Conservation (phyloP, 2,329 filamentous ascomycete genomes). For the Tolypocladium inflatum region DNA sequence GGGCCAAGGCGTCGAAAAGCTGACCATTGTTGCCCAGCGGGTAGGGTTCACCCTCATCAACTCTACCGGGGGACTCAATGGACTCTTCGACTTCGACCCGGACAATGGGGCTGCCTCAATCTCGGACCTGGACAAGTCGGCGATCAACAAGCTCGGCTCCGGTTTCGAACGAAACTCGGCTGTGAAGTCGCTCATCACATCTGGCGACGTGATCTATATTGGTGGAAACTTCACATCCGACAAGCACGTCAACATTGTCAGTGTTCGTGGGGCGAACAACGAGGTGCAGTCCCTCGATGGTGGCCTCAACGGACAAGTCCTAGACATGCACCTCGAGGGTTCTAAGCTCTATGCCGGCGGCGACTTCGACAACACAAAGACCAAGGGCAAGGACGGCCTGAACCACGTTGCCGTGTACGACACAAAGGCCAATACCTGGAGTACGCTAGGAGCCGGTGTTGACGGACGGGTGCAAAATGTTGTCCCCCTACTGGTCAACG, state of each 20-base stretch:
- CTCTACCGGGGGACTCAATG: conserved; percentile 74
- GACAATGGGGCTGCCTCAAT: conserved; percentile 38
- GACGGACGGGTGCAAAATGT: conserved; percentile 68
- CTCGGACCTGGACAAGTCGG: conserved; percentile 58
- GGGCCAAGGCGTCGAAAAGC: conserved; percentile 48
- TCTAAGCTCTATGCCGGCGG: conserved; percentile 72
- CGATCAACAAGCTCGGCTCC: conserved; percentile 67
- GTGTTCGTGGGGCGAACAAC: conserved; percentile 51
- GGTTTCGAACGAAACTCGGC: conserved; percentile 58
- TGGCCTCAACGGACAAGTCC: conserved; percentile 74
- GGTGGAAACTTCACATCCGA: conserved; percentile 75
- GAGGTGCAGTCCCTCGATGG: conserved; percentile 54
- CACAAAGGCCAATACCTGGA: conserved; percentile 59
- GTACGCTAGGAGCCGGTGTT: conserved; percentile 73
- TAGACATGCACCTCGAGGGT: conserved; percentile 57
- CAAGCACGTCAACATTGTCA: conserved; percentile 65
- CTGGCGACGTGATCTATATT: conserved; percentile 59
- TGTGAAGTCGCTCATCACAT: conserved; percentile 58
- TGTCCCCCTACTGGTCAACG: conserved; percentile 69
- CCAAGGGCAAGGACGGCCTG: conserved; percentile 52
- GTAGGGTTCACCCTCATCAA: conserved; percentile 68
- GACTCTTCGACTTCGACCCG: conserved; percentile 82
- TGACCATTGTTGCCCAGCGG: conserved; percentile 83
- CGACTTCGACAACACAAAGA: conserved; percentile 66
- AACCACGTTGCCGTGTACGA: conserved; percentile 72